These are phyloP conservation scores for Helicostylum pulchrum DNA, from an alignment of 192 early-diverging fungal genomes.

Conservation along the genomic window DNA sequence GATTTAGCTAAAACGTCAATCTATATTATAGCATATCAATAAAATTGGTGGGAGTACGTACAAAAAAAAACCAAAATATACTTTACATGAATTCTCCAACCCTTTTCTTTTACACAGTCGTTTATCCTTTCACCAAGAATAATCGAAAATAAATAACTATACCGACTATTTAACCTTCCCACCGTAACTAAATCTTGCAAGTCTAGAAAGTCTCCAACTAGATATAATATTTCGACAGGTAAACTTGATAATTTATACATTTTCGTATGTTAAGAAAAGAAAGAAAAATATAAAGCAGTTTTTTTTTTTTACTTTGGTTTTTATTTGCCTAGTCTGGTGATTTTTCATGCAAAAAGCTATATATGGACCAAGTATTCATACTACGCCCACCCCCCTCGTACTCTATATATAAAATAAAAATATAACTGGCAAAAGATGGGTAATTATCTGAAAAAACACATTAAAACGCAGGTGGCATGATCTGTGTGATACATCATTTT, in stretches of 20 bases:
- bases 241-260: constrained; percentile 11
- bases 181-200: neutral
- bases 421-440: too few relatives aligned
- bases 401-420: too few relatives aligned
- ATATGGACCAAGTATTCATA: too few relatives aligned
- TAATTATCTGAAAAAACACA: too few relatives aligned
- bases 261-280: neutral
- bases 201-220: neutral
- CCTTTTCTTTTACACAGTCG: neutral
- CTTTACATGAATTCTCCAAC: constrained; percentile 15
- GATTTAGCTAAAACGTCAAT: constrained; percentile 10
- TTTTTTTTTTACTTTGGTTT: neutral
- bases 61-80: neutral
- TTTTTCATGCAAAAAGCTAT: too few relatives aligned
- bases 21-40: neutral
- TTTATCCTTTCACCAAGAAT: neutral
- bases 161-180: constrained; percentile 1
- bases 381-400: too few relatives aligned
- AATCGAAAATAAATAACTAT: constrained; percentile 2
- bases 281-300: neutral
- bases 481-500: too few relatives aligned
- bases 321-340: too few relatives aligned
- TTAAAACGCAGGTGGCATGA: too few relatives aligned
- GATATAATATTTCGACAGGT: constrained; percentile 3
- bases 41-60: too few relatives aligned